Evolutionary conservation across 2,329 filamentous ascomycete species (phyloP).

Genomic region (Magnaporthiopsis rhizophila): DNA sequence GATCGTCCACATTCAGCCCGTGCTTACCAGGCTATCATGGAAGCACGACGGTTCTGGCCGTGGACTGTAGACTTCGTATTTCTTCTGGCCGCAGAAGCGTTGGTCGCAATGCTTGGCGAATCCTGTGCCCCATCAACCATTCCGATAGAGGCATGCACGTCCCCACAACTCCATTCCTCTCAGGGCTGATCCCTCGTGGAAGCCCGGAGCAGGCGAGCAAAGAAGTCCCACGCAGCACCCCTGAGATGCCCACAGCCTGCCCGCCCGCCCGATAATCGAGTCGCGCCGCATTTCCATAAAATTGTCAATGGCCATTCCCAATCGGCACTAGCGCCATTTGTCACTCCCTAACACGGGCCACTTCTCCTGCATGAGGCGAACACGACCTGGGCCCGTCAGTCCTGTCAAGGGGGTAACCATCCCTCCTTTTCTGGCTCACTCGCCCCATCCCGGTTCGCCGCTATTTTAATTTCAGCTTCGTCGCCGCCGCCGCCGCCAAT

Average conservation of each 20-base stretch:
- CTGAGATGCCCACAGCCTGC: background rate
- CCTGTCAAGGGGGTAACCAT: background rate
- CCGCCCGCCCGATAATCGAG: background rate
- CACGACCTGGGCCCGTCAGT: background rate
- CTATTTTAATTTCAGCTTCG: conserved; percentile 1
- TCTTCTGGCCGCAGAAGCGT: background rate
- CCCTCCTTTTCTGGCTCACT: background rate
- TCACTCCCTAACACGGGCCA: background rate
- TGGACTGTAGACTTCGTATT: background rate
- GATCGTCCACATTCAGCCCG: too few relatives aligned
- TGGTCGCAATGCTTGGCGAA: background rate
- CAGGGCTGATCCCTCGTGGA: background rate
- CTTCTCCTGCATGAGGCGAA: background rate
- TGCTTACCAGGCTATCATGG: too few relatives aligned
- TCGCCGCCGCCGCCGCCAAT: background rate
- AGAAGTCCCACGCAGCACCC: background rate
- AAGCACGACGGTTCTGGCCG: too few relatives aligned
- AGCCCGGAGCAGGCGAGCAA: background rate
- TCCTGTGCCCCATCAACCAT: background rate
- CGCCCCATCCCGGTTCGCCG: conserved; percentile 4
- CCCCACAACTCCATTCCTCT: background rate
- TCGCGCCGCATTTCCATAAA: background rate
- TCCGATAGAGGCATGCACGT: background rate
- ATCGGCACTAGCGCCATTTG: background rate
- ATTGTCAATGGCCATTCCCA: background rate